These are phyloP conservation scores for Dendryphion nanum DNA, from an alignment of 2,329 filamentous ascomycete species.

Conservation along the genomic window DNA sequence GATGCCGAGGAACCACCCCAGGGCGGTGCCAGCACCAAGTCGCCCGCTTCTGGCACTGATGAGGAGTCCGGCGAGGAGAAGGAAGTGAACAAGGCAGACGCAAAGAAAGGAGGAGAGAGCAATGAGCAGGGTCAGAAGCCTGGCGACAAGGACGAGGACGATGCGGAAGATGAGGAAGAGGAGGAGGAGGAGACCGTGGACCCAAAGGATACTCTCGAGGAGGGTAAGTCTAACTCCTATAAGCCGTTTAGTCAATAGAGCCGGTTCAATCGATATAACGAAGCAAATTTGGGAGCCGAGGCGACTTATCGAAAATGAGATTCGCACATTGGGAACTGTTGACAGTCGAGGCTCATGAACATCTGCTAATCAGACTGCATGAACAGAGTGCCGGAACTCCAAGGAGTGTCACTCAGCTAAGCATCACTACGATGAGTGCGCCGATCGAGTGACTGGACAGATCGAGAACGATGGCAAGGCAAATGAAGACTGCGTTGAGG, in stretches of 20 bases:
- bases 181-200: slow-evolving; percentile 52
- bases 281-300: too few relatives aligned
- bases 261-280: too few relatives aligned
- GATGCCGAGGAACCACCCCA: slow-evolving; percentile 46
- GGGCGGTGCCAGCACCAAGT: slow-evolving; percentile 39
- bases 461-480: slow-evolving; percentile 71
- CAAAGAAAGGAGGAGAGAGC: slow-evolving; percentile 40
- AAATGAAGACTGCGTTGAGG: slow-evolving; percentile 96
- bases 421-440: slow-evolving; percentile 98
- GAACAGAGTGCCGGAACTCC: slow-evolving; percentile 87
- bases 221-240: slow-evolving; percentile 86
- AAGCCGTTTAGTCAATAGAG: too few relatives aligned
- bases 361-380: too few relatives aligned
- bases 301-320: too few relatives aligned
- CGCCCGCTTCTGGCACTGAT: slow-evolving; percentile 43
- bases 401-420: slow-evolving; percentile 82
- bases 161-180: slow-evolving; percentile 73
- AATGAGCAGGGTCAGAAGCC: slow-evolving; percentile 51
- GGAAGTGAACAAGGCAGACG: slow-evolving; percentile 44
- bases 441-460: slow-evolving; percentile 78
- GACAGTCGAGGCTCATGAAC: too few relatives aligned
- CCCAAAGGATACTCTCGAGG: slow-evolving; percentile 47
- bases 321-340: too few relatives aligned
- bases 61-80: slow-evolving; percentile 44
- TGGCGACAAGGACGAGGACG: slow-evolving; percentile 52